Conservation (phyloP, 768 basidiomycete species). For the Leccinum truebloodii region DNA sequence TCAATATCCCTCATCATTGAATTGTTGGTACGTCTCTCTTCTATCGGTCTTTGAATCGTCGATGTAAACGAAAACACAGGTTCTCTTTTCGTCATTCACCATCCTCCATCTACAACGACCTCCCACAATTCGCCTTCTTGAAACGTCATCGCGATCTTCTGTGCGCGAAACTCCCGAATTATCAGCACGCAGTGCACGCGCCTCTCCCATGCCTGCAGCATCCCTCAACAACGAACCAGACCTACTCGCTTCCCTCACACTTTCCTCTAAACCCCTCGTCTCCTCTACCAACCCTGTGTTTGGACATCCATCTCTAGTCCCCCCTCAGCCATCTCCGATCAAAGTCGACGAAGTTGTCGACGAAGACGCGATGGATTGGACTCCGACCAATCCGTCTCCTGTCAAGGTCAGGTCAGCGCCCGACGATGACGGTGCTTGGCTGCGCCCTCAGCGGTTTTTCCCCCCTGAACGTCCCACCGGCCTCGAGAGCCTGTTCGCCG, state of each 20-base stretch:
- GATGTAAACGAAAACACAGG: conserved; percentile 43
- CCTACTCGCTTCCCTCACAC: conserved; percentile 59
- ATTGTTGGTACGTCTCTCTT: conserved; percentile 46
- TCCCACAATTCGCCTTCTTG: conserved; percentile 68
- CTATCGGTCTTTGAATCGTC: neutral
- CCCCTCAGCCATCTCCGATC: conserved; percentile 24
- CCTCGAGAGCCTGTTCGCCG: conserved; percentile 67
- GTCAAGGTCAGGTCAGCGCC: conserved; percentile 24
- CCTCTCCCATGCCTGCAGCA: conserved; percentile 28
- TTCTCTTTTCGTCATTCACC: conserved; percentile 49
- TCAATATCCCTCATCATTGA: conserved; percentile 49
- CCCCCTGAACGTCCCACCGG: conserved; percentile 78
- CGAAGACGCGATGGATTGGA: conserved; percentile 67
- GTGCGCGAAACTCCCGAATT: conserved; percentile 45
- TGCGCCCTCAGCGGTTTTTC: conserved; percentile 75
- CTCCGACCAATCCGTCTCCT: conserved; percentile 47
- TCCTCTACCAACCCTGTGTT: conserved; percentile 57
- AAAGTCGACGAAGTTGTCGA: conserved; percentile 31
- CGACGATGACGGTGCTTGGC: conserved; percentile 46
- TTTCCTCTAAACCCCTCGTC: conserved; percentile 65
- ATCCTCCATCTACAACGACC: conserved; percentile 67
- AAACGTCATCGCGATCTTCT: conserved; percentile 45
- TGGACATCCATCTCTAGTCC: conserved; percentile 62
- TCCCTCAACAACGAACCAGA: conserved; percentile 48
- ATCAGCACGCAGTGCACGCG: conserved; percentile 21